Base-by-base conservation (phyloP, 1,284 basidiomycete species). In the Fomitopsis betulina region DNA sequence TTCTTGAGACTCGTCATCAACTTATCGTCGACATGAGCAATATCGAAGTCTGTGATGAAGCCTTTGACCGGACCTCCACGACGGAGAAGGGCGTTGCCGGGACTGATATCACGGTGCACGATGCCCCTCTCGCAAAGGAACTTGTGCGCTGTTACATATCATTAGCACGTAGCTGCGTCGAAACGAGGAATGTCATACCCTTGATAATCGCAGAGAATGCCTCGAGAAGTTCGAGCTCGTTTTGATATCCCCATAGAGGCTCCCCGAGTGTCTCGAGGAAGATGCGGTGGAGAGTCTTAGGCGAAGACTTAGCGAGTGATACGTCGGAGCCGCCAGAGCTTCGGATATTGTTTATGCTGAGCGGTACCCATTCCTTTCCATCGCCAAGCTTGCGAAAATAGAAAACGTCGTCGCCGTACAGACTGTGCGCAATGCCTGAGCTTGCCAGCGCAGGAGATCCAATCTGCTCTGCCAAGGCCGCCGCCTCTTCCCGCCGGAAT, bases 361-460 rank as follows among this genome's bases (percentile, higher is more conserved):
- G 8, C 23, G 1, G 21, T 6, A 21, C 7, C 42, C 42, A 43
- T n/a, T 4, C 12, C 42, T 13, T n/a, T n/a, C n/a, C n/a, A n/a
- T n/a, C n/a, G n/a, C n/a, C n/a, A n/a, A n/a, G n/a, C n/a, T n/a
- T n/a, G n/a, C n/a, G 42, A 7, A 3, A 23, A 12, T 12, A 43
- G 21, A 19, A 43, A 7, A 56, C 60, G 25, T 61, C 60, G n/a
- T 19, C 50, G 5, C 60, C 60, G 2, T 23, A 13, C 13, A 43
- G 30, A 19, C 13, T 39, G 5, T 51, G 25, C 9, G 60, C 54
- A 5, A 58, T 38, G 19, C 40, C n/a, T 19, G 17, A 3, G 13
- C 40, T 19, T 19, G 17, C 19, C 8, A 2, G 40, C 15, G 17
- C 19, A 13, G 17, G 1, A 9, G 27, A 30, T 30, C 8, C 27